Percentiles rank a stretch among this genome's conserved stretches.
Conservation (phyloP, 1,284 basidiomycete species). For the Papiliotrema laurentii region DNA sequence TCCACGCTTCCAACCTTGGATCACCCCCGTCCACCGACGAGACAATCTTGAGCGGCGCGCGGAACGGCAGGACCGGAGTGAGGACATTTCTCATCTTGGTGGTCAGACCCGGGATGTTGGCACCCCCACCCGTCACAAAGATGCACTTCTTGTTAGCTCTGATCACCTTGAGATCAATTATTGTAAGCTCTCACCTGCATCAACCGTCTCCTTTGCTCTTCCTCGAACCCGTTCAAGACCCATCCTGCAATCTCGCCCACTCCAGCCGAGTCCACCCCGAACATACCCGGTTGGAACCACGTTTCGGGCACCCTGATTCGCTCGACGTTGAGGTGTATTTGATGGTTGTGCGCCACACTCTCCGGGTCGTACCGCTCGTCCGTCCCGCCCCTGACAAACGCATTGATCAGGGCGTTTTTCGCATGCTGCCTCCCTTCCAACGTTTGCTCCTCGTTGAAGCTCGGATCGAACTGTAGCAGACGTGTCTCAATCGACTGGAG, state of each 20-base stretch:
- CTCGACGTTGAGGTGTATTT: slow-evolving; percentile 91
- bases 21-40: slow-evolving; percentile 54
- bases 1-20: slow-evolving; percentile 77
- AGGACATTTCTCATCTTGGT: slow-evolving; percentile 66
- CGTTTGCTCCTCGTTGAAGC: slow-evolving; percentile 75
- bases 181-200: slow-evolving; percentile 8
- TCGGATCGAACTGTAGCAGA: slow-evolving; percentile 75
- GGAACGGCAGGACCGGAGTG: slow-evolving; percentile 74
- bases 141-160: slow-evolving; percentile 60
- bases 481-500: slow-evolving; percentile 74
- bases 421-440: slow-evolving; percentile 70
- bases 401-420: slow-evolving; percentile 75
- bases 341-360: slow-evolving; percentile 58
- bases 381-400: slow-evolving; percentile 61
- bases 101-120: slow-evolving; percentile 66
- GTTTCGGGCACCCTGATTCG: slow-evolving; percentile 88
- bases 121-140: slow-evolving; percentile 82
- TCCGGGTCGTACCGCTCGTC: slow-evolving; percentile 60
- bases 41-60: slow-evolving; percentile 62
- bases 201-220: slow-evolving; percentile 55
- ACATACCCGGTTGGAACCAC: slow-evolving; percentile 88
- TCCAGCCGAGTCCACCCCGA: slow-evolving; percentile 91
- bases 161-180: neutral
- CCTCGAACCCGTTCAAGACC: slow-evolving; percentile 74
- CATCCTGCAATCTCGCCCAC: slow-evolving; percentile 84